Base-by-base conservation (phyloP, 768 basidiomycete genomes). In the Collybiopsis luxurians region DNA sequence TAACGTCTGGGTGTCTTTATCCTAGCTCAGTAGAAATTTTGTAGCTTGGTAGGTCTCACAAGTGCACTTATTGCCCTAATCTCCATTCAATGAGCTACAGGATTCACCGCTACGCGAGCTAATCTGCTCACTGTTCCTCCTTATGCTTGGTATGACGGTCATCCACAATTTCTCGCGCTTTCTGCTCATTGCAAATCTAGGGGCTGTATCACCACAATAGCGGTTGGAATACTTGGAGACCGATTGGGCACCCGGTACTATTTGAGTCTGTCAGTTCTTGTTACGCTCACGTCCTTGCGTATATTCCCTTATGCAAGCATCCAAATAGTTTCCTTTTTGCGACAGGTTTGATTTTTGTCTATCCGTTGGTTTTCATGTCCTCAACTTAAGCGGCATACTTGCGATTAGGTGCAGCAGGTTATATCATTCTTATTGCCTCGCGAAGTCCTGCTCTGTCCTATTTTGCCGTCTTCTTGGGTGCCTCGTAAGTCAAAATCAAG, bases 61-160 rank as follows among this genome's bases (percentile, higher is more conserved):
- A 1, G 6, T 19, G 13, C 28, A 6, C 31, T 6, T 23, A 6
- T 54, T 24, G 13, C 21, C 57, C 11, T 40, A 55, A 34, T 40
- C 56, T 47, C 12, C 36, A 55, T 44, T 4, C 27, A 51, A 6
- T n/a, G 3, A 11, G 28, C n/a, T 4, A 23, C 39, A 81, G 86
- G 85, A 3, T 88, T 79, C 71, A 68, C 71, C 38, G 82, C 87
- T 11, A 90, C 86, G 1, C 68, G 74, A 24, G 87, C 89, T 2
- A 91, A 92, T 64, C 67, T 92, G 11, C 74, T 92, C 15, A 87
- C 87, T 0, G 88, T 91, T 3, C 89, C 90, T 1, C 86, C 90
- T 27, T 91, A 91, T 64, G 80, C 78, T 4, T 89, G 86, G 81
- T 34, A 13, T 13, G 31, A 13, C 31, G 13, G 31, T 34, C n/a